These are phyloP conservation scores for Barnettozyma sp. DNA, from an alignment of 805 yeast genomes.

Conservation along the genomic window DNA sequence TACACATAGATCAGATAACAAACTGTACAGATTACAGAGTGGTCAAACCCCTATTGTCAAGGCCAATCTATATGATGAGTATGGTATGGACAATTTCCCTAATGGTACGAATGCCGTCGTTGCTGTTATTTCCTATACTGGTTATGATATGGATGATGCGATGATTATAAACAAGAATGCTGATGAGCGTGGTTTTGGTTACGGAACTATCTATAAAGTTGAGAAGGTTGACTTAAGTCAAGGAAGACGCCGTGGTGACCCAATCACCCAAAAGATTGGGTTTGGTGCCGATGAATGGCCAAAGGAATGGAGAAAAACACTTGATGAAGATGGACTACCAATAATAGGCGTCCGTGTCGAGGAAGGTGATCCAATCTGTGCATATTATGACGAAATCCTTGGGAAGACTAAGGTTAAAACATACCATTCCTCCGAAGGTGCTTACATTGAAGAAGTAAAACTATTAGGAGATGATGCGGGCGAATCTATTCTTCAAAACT, in stretches of 20 bases:
- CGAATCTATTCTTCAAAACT: slow-evolving; percentile 72
- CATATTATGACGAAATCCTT: slow-evolving; percentile 82
- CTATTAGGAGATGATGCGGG: slow-evolving; percentile 74
- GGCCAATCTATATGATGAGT: slow-evolving; percentile 88
- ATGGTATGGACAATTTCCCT: slow-evolving; percentile 97
- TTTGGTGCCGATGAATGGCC: slow-evolving; percentile 94
- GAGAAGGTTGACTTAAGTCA: slow-evolving; percentile 81
- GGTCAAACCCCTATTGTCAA: slow-evolving; percentile 98
- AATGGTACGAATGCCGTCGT: slow-evolving; percentile 98
- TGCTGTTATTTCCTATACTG: slow-evolving; percentile 97
- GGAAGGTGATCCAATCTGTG: slow-evolving; percentile 94
- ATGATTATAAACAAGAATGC: slow-evolving; percentile 97
- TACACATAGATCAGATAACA: slow-evolving; percentile 88
- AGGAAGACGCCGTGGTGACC: slow-evolving; percentile 85
- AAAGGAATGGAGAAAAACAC: slow-evolving; percentile 75
- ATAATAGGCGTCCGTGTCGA: slow-evolving; percentile 78
- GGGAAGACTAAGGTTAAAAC: slow-evolving; percentile 90
- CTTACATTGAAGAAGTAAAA: slow-evolving; percentile 91
- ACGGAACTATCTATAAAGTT: slow-evolving; percentile 93
- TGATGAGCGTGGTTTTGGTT: slow-evolving; percentile 95
- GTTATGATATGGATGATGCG: slow-evolving; percentile 99
- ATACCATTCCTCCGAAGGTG: slow-evolving; percentile 92
- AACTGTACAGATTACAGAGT: slow-evolving; percentile 82
- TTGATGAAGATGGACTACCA: slow-evolving; percentile 92
- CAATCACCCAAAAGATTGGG: slow-evolving; percentile 89